phyloP scores from a whole-genome alignment of 2,329 filamentous ascomycete species.

The Thielaviopsis ethacetica region DNA sequence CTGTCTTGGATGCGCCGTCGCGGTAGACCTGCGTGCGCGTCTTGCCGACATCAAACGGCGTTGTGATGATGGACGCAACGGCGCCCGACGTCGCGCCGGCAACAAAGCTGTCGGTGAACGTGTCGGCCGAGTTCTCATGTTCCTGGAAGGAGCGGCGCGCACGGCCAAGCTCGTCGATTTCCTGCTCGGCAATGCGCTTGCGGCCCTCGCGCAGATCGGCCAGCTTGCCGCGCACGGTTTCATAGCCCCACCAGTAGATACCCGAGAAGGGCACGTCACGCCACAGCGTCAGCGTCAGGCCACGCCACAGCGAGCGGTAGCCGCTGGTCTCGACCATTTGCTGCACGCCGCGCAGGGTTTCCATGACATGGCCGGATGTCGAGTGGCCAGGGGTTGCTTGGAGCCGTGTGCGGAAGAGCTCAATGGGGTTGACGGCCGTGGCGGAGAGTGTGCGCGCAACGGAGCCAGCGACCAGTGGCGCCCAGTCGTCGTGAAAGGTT shows the following conservation, averaged over 20 bases:
- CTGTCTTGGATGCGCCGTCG: conserved; percentile 25
- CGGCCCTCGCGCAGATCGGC: conserved; percentile 34
- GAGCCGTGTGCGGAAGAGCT: conserved; percentile 84
- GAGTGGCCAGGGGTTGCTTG: conserved; percentile 53
- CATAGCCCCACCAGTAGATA: conserved; percentile 97
- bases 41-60: conserved; percentile 94
- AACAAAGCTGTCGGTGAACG: conserved; percentile 77
- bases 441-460: conserved; percentile 67
- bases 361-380: conserved; percentile 53
- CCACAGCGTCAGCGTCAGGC: conserved; percentile 82
- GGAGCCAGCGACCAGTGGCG: conserved; percentile 66
- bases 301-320: conserved; percentile 74
- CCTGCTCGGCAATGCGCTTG: neutral
- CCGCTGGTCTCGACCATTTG: conserved; percentile 67
- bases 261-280: conserved; percentile 93
- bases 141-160: conserved; percentile 39
- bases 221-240: conserved; percentile 57
- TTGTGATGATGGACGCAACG: conserved; percentile 74
- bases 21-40: conserved; percentile 77
- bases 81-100: conserved; percentile 73
- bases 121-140: conserved; percentile 54
- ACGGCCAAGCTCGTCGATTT: conserved; percentile 6
- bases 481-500: conserved; percentile 49
- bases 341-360: conserved; percentile 59
- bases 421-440: conserved; percentile 71